These are phyloP conservation scores for Prunus kanzakura DNA, from an alignment of 306 rosid species.

Conservation along the genomic window DNA sequence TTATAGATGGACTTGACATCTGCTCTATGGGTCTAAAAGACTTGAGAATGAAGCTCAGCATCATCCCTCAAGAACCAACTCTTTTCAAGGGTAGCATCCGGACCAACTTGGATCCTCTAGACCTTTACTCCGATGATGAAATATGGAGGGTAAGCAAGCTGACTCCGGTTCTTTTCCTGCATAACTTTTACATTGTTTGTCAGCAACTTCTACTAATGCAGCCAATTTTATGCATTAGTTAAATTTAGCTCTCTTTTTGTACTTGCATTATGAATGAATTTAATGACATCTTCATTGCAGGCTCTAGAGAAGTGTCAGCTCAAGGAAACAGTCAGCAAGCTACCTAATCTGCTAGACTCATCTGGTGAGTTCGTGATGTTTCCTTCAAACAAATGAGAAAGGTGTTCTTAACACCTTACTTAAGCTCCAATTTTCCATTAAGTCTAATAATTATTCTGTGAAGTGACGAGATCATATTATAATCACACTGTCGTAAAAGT, in stretches of 20 bases:
- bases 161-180: neutral
- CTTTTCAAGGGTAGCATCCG: slow-evolving; percentile 74
- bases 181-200: neutral
- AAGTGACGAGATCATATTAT: neutral
- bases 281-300: slow-evolving; percentile 18
- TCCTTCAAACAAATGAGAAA: neutral
- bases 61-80: slow-evolving; percentile 88
- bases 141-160: slow-evolving; percentile 60
- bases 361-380: slow-evolving; percentile 44
- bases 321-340: slow-evolving; percentile 46
- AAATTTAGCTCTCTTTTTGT: neutral
- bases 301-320: slow-evolving; percentile 83
- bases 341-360: slow-evolving; percentile 64
- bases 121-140: slow-evolving; percentile 68
- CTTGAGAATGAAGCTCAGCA: slow-evolving; percentile 65
- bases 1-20: slow-evolving; percentile 61
- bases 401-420: neutral
- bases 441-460: too few species aligned
- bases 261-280: neutral
- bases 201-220: neutral
- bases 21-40: slow-evolving; percentile 77
- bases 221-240: neutral
- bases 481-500: neutral
- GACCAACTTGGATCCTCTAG: slow-evolving; percentile 79
- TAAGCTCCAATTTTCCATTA: neutral